Base-by-base conservation (phyloP, 257 asterid species). In the Scutellaria barbata region DNA sequence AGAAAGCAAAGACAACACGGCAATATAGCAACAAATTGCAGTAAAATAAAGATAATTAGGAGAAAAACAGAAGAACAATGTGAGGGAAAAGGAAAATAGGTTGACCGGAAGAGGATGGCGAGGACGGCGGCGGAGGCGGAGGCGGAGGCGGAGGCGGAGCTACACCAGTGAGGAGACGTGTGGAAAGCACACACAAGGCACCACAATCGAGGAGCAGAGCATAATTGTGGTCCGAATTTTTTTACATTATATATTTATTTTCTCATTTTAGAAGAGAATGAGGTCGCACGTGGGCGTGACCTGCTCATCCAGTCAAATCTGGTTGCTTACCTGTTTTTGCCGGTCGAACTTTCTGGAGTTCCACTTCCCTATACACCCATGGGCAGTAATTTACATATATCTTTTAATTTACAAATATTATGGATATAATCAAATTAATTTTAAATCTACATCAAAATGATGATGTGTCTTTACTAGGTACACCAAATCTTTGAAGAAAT, bases 141-240 rank as follows among this genome's bases (percentile, higher is more conserved):
- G n/a, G n/a, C n/a, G n/a, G n/a, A n/a, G 71, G 78, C 75, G 60
- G 76, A 71, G 53, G 78, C 73, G 73, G 63, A 63, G 72, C 72
- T 56, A 11, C 45, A 61, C 33, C 46, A 59, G 70, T 72, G 75
- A 51, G 62, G 57, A 69, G 73, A 79, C 84, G 86, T 63, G 86
- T 82, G 84, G 86, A 65, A 43, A 68, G 82, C 84, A 79, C 82
- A 64, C 55, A 54, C 16, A 47, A 5, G 61, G 48, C 50, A n/a
- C 67, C 57, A 71, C 59, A 54, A 63, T 25, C 30, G 41, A 59
- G 70, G 52, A 60, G 16, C 10, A 47, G 17, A 46, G 50, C 43
- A 58, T 58, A 25, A 64, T 66, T 66, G 85, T 70, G 82, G 80
- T 66, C 67, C 50, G 71, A 68, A 33, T 66, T 77, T 74, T 77